Conservation (phyloP, 129 eudicot genomes). For the Flaveria robusta region DNA sequence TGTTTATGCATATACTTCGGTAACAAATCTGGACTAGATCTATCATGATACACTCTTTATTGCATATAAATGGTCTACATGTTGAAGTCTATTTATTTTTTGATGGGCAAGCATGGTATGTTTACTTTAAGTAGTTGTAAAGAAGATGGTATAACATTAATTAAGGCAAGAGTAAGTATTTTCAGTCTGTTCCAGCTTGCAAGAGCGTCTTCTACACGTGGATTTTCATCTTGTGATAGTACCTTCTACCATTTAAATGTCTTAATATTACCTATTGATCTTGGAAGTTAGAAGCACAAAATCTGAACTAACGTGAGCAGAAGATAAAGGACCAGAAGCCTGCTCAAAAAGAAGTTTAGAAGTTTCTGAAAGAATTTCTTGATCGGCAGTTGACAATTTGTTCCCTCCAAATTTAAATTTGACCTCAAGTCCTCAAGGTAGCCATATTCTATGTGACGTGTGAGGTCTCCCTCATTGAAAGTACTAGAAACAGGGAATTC, state of each 20-base stretch:
- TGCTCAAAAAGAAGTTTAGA: too few species aligned
- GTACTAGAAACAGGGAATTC: too few species aligned
- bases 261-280: too few species aligned
- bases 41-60: slow-evolving; percentile 11
- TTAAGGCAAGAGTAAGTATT: slow-evolving; percentile 2
- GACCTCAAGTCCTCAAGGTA: too few species aligned
- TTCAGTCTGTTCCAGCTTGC: slow-evolving; percentile 15
- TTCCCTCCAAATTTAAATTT: too few species aligned
- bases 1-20: slow-evolving; percentile 80
- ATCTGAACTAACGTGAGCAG: too few species aligned
- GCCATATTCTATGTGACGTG: too few species aligned
- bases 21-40: slow-evolving; percentile 25
- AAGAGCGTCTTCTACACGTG: neutral
- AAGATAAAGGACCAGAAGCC: too few species aligned
- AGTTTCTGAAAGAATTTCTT: too few species aligned
- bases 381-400: too few species aligned
- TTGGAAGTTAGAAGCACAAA: neutral
- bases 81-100: neutral
- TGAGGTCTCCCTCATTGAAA: too few species aligned
- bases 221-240: neutral
- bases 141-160: neutral
- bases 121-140: neutral
- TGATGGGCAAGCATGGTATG: neutral
- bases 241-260: neutral
- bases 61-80: neutral